Base-by-base conservation (phyloP, 2,329 filamentous ascomycete genomes). In the Claviceps lovelessii region DNA sequence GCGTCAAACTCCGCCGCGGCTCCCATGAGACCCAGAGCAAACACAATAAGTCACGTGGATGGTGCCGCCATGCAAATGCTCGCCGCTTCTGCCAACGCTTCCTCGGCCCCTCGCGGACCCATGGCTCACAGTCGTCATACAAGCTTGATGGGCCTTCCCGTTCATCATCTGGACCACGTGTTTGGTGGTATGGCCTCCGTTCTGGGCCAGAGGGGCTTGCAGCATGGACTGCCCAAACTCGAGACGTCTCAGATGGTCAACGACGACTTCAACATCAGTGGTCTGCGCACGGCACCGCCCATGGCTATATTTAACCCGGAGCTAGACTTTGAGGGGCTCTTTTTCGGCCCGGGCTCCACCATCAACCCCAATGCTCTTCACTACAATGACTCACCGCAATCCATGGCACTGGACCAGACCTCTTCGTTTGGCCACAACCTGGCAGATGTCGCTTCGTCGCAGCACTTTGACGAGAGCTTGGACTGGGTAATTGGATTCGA, bases 1-100 rank as follows among this genome's bases (percentile, higher is more conserved):
- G 74, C 72, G 39, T 72, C 73, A 55, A 69, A 71, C 17, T 72
- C 72, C 50, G 72, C 70, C 52, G 66, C 70, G 48, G 75, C 77
- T 53, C 76, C 78, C 13, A 90, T 91, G 81, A 80, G 93, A 60
- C 93, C 91, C 28, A 79, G 93, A 63, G 91, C 93, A 54, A 97
- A 97, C 67, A 98, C 93, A 42, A 94, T 98, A 65, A 93, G 90
- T 65, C 90, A 97, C 68, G 83, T 97, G 55, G 93, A 96, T 67
- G 80, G 81, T 55, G 76, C 78, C 54, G 81, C 84, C 45, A 79
- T 95, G 67, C 87, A 85, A 62, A 80, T 93, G 71, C 76, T 88
- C 59, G 80, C 80, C 51, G 73, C 79, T 13, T 55, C 55, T 46
- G 77, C 78, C 52, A 82, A 79, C 63, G 72, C 76, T 48, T 73